Base-by-base conservation (phyloP, 805 yeast genomes). In the Lipomyces kockii region DNA sequence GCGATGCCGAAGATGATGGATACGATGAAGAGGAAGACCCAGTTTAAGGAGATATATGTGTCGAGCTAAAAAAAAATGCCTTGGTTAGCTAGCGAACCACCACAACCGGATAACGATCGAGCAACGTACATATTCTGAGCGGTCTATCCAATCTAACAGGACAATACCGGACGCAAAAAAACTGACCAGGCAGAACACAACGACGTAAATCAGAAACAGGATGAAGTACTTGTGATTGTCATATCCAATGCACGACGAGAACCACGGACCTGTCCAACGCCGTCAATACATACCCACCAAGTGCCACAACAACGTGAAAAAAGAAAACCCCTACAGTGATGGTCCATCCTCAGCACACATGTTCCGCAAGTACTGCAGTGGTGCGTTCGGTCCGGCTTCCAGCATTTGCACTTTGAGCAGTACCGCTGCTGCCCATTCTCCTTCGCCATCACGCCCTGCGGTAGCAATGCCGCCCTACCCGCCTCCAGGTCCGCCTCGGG, bases 191-290 rank as follows among this genome's bases (percentile, higher is more conserved):
- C 88, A 76, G 73, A 85, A 87, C 0, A 83, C 34, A 1, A 86
- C 78, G 2, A 90, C 88, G 90, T 92, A 89, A 12, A 83, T 72
- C 51, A 93, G 74, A 75, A 93, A 92, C 62, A 97, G 80, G 69
- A 90, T 74, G 76, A 93, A 93, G 76, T 90, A 92, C 0, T 97
- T 92, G 77, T 86, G 82, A 75, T 93, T 93, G 0, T 77, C 77
- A 75, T 85, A 87, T 0, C 98, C 98, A 20, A 93, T 93, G 75
- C 97, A 93, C 74, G 90, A 92, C 76, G 87, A 85, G 0, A 97
- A 91, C 97, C 97, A 93, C 0, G 97, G 97, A 76, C 89, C 86
- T 80, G 74, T 88, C 87, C 6, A 83, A 57, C 62, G 92, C 17
- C 93, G 76, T 81, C 85, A 78, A 92, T 90, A 71, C 90, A 11